Percentiles rank a stretch among this genome's conserved stretches.
These are phyloP conservation scores for Choiromyces venosus DNA, from an alignment of 495 filamentous ascomycete species.

Conservation along the genomic window DNA sequence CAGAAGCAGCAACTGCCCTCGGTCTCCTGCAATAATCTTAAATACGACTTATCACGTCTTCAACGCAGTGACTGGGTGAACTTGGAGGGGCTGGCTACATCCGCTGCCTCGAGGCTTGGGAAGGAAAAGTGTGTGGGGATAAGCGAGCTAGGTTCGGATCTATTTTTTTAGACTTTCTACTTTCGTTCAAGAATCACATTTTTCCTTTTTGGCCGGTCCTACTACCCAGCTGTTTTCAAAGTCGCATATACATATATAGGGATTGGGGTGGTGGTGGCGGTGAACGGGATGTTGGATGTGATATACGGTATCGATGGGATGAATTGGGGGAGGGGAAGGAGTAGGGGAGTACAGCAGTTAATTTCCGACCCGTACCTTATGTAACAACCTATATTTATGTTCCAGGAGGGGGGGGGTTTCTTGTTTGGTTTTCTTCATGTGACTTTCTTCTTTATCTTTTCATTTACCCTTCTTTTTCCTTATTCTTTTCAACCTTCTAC, in stretches of 20 bases:
- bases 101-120: constrained; percentile 27
- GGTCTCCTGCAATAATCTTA: constrained; percentile 19
- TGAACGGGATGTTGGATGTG: constrained; percentile 5
- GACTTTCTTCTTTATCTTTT: constrained; percentile 9
- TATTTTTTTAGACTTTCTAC: constrained; percentile 21
- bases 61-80: constrained; percentile 36
- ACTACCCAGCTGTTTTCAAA: background rate
- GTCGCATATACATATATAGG: background rate
- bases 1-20: constrained; percentile 8
- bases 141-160: constrained; percentile 40
- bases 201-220: constrained; percentile 4
- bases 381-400: constrained; percentile 27
- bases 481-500: constrained; percentile 16
- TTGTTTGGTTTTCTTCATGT: constrained; percentile 28
- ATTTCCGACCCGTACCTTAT: constrained; percentile 14
- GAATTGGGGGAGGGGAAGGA: background rate
- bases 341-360: constrained; percentile 8
- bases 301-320: constrained; percentile 1
- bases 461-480: constrained; percentile 1
- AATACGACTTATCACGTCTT: constrained; percentile 35
- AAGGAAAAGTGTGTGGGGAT: constrained; percentile 37
- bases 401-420: background rate
- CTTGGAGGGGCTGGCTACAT: constrained; percentile 33
- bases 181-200: constrained; percentile 11
- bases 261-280: constrained; percentile 5